phyloP scores from a whole-genome alignment of 805 yeast genomes.

The Metschnikowia orientalis region DNA sequence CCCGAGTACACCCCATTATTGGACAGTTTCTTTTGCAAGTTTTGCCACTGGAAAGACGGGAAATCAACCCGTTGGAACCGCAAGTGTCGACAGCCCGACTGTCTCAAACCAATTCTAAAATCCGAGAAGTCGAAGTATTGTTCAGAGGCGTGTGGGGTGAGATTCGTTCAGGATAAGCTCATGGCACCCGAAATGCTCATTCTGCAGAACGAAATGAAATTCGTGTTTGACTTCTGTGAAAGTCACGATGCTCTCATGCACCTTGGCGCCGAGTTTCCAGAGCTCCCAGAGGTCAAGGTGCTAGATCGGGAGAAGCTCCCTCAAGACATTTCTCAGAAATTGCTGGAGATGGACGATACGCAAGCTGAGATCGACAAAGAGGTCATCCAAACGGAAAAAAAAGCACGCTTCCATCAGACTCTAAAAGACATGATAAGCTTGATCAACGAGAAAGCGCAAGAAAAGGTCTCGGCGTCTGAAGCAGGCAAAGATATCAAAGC shows the following conservation, averaged over 20 bases:
- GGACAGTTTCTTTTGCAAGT: conserved; percentile 64
- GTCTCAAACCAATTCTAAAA: conserved; percentile 50
- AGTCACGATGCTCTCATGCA: conserved; percentile 20
- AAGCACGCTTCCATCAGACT: conserved; percentile 22
- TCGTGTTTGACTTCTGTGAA: conserved; percentile 21
- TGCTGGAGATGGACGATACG: conserved; percentile 14
- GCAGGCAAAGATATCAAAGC: conserved; percentile 16
- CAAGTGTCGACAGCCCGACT: conserved; percentile 60
- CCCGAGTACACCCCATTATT: conserved; percentile 50
- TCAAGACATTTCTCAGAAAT: conserved; percentile 12
- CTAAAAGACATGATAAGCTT: conserved; percentile 35
- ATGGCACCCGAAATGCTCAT: conserved; percentile 17
- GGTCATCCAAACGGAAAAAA: conserved; percentile 14
- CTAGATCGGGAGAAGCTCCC: conserved; percentile 20
- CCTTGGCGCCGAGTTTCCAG: conserved; percentile 42
- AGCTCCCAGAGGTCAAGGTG: conserved; percentile 28
- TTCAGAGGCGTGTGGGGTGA: conserved; percentile 61
- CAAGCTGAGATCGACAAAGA: conserved; percentile 16
- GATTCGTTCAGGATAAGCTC: conserved; percentile 33
- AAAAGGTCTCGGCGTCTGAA: conserved; percentile 15
- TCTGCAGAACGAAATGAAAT: conserved; percentile 20
- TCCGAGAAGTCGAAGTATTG: conserved; percentile 65
- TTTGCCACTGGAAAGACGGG: conserved; percentile 53
- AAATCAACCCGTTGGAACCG: conserved; percentile 68
- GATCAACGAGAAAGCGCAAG: conserved; percentile 31